phyloP scores from a whole-genome alignment of 2,329 filamentous ascomycete species.

The Triangularia setosa region DNA sequence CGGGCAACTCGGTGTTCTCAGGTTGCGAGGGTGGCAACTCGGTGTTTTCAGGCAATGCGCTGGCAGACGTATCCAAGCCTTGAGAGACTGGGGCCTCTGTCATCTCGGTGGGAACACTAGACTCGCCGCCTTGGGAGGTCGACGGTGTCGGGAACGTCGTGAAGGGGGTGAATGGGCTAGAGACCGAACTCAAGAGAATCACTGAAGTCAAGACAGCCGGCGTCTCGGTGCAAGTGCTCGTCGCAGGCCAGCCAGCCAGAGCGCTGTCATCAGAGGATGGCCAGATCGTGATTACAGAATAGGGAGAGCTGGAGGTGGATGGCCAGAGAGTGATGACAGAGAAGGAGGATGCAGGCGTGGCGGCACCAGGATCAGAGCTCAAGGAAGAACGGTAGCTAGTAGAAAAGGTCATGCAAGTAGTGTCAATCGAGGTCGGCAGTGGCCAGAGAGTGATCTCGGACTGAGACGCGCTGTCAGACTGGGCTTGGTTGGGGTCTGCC shows the following conservation, averaged over 20 bases:
- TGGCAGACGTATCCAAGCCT: background rate
- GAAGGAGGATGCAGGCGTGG: background rate
- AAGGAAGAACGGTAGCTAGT: slow-evolving; percentile 9
- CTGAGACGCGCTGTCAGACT: background rate
- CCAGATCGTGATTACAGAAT: slow-evolving; percentile 12
- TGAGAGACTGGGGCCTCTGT: background rate
- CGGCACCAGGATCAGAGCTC: background rate
- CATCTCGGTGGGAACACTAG: background rate
- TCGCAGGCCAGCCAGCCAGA: background rate
- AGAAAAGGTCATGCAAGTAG: slow-evolving; percentile 18
- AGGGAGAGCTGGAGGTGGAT: background rate
- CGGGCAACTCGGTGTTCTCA: background rate
- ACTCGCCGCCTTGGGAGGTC: background rate
- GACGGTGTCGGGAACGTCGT: background rate
- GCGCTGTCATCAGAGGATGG: background rate
- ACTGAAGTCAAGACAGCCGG: background rate
- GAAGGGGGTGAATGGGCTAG: background rate
- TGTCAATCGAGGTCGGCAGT: slow-evolving; percentile 9
- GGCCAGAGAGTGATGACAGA: slow-evolving; percentile 14
- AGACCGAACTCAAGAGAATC: background rate
- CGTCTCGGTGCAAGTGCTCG: background rate
- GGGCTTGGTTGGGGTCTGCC: background rate
- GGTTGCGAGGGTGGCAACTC: background rate
- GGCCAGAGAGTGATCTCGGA: slow-evolving; percentile 20
- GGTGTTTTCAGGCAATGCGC: background rate